Evolutionary conservation across 2,329 filamentous ascomycete species (phyloP).

Genomic region (Fusarium miscanthi): DNA sequence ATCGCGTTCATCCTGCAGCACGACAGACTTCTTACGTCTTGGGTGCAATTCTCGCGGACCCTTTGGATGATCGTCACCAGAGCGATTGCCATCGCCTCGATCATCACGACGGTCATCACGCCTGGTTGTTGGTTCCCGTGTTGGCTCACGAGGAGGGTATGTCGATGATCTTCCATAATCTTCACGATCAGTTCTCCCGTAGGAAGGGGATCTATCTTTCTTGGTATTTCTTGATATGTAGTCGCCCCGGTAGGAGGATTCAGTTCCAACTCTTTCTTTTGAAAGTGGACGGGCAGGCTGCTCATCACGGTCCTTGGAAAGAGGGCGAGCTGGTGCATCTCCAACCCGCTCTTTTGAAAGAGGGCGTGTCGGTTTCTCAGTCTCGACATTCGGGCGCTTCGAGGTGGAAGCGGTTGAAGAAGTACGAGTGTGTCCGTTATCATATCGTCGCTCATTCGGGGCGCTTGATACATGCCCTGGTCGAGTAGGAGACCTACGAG

Average conservation of each 20-base stretch:
- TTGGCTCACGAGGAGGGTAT: slow-evolving; percentile 23
- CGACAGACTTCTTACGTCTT: slow-evolving; percentile 50
- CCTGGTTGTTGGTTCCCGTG: slow-evolving; percentile 21
- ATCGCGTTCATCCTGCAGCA: slow-evolving; percentile 51
- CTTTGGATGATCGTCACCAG: slow-evolving; percentile 54
- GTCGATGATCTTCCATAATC: slow-evolving; percentile 25
- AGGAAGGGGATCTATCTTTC: slow-evolving; percentile 48
- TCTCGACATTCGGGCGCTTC: slow-evolving; percentile 46
- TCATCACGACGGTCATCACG: slow-evolving; percentile 46
- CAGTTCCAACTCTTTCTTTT: slow-evolving; percentile 44
- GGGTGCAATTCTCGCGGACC: slow-evolving; percentile 43
- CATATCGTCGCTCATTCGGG: slow-evolving; percentile 43
- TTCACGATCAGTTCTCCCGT: slow-evolving; percentile 42
- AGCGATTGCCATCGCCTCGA: slow-evolving; percentile 47
- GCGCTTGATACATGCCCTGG: slow-evolving; percentile 47
- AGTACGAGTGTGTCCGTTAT: slow-evolving; percentile 39
- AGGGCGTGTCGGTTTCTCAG: slow-evolving; percentile 43
- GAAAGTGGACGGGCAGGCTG: slow-evolving; percentile 47
- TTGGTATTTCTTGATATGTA: slow-evolving; percentile 44
- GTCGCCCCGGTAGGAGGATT: slow-evolving; percentile 42
- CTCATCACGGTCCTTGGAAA: slow-evolving; percentile 49
- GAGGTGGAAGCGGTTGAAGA: slow-evolving; percentile 45
- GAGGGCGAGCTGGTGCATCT: slow-evolving; percentile 42
- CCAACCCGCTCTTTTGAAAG: slow-evolving; percentile 48
- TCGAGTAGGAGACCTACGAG: slow-evolving; percentile 45